Evolutionary conservation across 371 early-diverging fungal genomes (phyloP).

Genomic region (Mycotypha africana): DNA sequence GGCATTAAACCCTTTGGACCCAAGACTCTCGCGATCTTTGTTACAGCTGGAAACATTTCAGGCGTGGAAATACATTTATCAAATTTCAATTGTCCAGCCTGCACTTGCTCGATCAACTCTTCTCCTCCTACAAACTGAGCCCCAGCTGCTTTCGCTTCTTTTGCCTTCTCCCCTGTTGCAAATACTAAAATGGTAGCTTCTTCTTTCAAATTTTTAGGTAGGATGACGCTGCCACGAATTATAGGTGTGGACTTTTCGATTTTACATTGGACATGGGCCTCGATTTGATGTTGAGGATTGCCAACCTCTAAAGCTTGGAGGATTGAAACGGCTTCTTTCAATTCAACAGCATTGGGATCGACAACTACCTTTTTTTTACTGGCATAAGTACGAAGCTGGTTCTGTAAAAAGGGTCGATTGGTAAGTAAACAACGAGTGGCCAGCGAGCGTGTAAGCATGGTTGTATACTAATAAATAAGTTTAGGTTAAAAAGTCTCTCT

Average conservation of each 20-base stretch:
- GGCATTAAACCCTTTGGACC: constrained; percentile 97
- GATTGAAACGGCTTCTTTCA: constrained; percentile 34
- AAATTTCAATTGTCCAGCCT: constrained; percentile 65
- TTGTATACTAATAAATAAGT: too few relatives aligned
- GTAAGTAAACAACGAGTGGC: too few relatives aligned
- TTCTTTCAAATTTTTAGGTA: constrained; percentile 64
- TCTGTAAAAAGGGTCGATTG: too few relatives aligned
- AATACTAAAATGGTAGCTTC: constrained; percentile 68
- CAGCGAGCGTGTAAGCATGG: too few relatives aligned
- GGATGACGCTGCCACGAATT: constrained; percentile 67
- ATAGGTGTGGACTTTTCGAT: constrained; percentile 72
- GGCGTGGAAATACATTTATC: constrained; percentile 87
- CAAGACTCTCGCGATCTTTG: constrained; percentile 86
- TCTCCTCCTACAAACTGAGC: constrained; percentile 84
- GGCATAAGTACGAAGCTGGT: constrained; percentile 19
- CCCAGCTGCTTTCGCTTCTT: constrained; percentile 77
- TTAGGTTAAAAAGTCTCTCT: too few relatives aligned
- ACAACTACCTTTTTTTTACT: constrained; percentile 23
- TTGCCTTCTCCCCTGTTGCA: constrained; percentile 77
- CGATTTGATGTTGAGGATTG: constrained; percentile 59
- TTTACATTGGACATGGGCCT: constrained; percentile 67
- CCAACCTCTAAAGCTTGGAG: constrained; percentile 68
- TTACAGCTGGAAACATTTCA: constrained; percentile 82
- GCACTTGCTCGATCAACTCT: constrained; percentile 73
- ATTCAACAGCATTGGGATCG: constrained; percentile 39